Evolutionary conservation across 169 alveolate species (phyloP), one percentile per base, ranked within the genome.

Genomic region (Amoebophrya sp.): DNA sequence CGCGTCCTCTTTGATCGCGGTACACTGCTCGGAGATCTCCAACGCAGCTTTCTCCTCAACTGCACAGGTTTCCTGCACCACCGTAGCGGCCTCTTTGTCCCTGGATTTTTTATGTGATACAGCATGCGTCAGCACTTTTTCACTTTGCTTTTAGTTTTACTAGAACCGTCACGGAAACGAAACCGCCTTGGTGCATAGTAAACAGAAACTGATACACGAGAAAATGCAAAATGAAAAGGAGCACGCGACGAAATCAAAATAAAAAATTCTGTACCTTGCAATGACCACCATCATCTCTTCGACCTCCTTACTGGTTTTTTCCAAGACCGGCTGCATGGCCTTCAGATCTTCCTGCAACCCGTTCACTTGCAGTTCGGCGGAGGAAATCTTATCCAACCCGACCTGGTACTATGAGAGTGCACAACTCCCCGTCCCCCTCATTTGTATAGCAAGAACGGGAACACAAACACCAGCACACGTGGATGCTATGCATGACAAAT

Each of bases 301-400:
- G 40, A 96, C 96, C 90, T 96, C 96, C 89, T 95, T 95, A 25
- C 95, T 95, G 38, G 97, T 96, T 83, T 95, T 90, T 54, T 96
- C 97, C 40, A 97, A 92, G 54, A 95, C 95, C 0, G 97, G 97
- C 94, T 97, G 96, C 97, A 96, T 97, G 39, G 95, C 95, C 91
- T 95, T 96, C 92, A 97, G 95, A 93, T 96, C 96, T 77, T 93
- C 93, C 93, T 96, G 96, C 89, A 97, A 95, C 54, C 93, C 95
- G 0, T 96, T 97, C 38, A 97, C 97, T 92, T 97, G 98, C n/a
- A 93, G 94, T 40, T 96, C 98, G 3, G 99, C 98, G n/a, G 95
- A 95, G 38, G 94, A 97, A 32, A 97, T 97, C 90, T 96, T 97
- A 90, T 96, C 95, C 40, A 97, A 94, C 1, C 99, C 99, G 91